Conservation (phyloP, 352 stramenopile genomes). For the Phytophthora sp. region DNA sequence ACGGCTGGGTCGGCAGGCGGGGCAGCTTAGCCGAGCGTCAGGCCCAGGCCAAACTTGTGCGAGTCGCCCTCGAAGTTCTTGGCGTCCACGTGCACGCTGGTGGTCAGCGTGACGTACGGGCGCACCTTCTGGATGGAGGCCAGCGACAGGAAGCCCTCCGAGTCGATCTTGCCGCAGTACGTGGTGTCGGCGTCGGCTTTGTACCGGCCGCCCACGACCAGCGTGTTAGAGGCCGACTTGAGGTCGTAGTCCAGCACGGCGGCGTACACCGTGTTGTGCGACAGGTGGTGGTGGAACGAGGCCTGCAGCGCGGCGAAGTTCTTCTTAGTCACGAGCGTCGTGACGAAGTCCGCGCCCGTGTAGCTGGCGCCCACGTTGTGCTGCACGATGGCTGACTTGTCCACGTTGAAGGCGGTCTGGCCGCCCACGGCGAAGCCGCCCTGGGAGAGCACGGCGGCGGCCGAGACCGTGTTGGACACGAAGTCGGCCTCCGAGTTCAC, state of each 20-base stretch:
- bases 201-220: constrained; percentile 79
- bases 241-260: constrained; percentile 86
- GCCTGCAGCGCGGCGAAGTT: constrained; percentile 79
- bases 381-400: constrained; percentile 81
- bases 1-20: constrained; percentile 10
- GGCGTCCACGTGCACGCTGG: constrained; percentile 81
- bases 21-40: constrained; percentile 74
- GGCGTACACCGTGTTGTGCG: constrained; percentile 76
- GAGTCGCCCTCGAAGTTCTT: constrained; percentile 89
- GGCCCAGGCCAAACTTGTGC: constrained; percentile 85
- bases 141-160: constrained; percentile 79
- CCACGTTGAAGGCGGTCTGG: constrained; percentile 80
- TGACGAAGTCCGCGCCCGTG: constrained; percentile 71
- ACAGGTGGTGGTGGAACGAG: constrained; percentile 86
- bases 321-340: constrained; percentile 81
- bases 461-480: constrained; percentile 71
- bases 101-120: constrained; percentile 75
- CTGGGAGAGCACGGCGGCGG: constrained; percentile 56
- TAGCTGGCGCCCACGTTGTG: constrained; percentile 82
- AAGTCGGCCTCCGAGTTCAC: constrained; percentile 82
- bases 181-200: constrained; percentile 79
- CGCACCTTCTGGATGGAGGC: constrained; percentile 81
- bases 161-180: constrained; percentile 86
- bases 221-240: constrained; percentile 80
- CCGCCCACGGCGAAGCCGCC: constrained; percentile 72